These are phyloP conservation scores for Xerocomus minutiporus DNA, from an alignment of 1,284 basidiomycete species.

Conservation along the genomic window DNA sequence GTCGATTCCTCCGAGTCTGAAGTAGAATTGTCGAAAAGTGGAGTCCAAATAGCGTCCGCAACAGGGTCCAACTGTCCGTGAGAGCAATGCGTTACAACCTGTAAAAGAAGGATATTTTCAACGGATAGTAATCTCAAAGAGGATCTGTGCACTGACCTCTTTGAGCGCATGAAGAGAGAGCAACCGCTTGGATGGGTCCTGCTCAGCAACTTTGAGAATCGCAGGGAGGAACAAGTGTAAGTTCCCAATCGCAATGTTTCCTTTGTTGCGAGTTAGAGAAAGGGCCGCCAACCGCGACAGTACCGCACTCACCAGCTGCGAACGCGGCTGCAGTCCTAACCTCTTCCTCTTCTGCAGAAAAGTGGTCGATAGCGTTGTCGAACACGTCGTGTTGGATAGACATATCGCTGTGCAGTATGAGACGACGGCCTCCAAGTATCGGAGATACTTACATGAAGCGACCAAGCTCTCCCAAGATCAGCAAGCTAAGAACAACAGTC, in stretches of 20 bases:
- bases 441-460: slow-evolving; percentile 64
- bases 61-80: slow-evolving; percentile 78
- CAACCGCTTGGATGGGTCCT: slow-evolving; percentile 72
- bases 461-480: slow-evolving; percentile 88
- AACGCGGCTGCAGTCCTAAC: slow-evolving; percentile 86
- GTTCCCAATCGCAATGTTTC: slow-evolving; percentile 93
- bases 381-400: slow-evolving; percentile 74
- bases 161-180: slow-evolving; percentile 90
- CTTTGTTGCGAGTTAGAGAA: slow-evolving; percentile 37
- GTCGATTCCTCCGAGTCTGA: slow-evolving; percentile 82
- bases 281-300: background rate
- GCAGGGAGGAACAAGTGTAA: slow-evolving; percentile 79
- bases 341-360: slow-evolving; percentile 76
- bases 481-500: slow-evolving; percentile 74
- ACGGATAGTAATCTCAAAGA: background rate
- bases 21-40: slow-evolving; percentile 82
- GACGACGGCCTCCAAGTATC: background rate
- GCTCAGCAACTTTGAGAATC: slow-evolving; percentile 79
- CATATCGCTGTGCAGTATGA: slow-evolving; percentile 62
- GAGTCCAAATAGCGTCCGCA: slow-evolving; percentile 86
- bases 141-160: slow-evolving; percentile 52
- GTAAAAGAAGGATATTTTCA: background rate
- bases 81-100: slow-evolving; percentile 90
- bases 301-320: slow-evolving; percentile 62
- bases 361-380: slow-evolving; percentile 66